Evolutionary conservation across 768 basidiomycete species (phyloP), one percentile per base, ranked within the genome.

Genomic region (Udeniomyces megalosporus): DNA sequence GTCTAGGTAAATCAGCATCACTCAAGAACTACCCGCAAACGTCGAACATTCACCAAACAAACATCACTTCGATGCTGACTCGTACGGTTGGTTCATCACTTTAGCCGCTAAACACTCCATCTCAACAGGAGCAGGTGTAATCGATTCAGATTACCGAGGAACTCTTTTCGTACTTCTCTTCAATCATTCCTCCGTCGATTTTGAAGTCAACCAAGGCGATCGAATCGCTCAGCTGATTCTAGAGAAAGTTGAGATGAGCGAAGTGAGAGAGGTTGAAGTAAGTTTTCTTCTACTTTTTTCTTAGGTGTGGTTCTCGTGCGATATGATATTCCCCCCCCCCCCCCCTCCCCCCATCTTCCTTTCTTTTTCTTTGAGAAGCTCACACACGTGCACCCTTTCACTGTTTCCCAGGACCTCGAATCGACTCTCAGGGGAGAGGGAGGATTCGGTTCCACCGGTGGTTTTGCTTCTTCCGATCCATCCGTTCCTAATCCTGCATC

Each of bases 71-170:
- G n/a, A n/a, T n/a, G n/a, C n/a, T n/a, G n/a, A n/a, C n/a, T n/a
- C n/a, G n/a, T n/a, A n/a, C n/a, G n/a, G n/a, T n/a, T n/a, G n/a
- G n/a, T n/a, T n/a, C n/a, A n/a, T n/a, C n/a, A n/a, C n/a, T n/a
- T 17, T 66, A 95, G 95, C 95, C 22, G 86, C 87, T 17, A 99
- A 99, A 71, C 91, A 88, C 73, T 90, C 89, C 83, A 96, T 97
- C 62, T 88, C 92, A 71, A 97, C 93, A 0, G 95, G 95, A 1
- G 95, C 95, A 12, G 95, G 93, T 24, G 95, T 99, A 7, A 81
- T 99, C 55, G 95, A 99, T 66, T 88, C 89, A 7, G 95, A 99
- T 73, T 97, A 99, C 74, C 80, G 95, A 58, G 95, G 95, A 24
- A 77, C 82, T 14, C 81, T 99, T 50, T 90, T 85, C 70, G 88